These are phyloP conservation scores for Chlorophyllum brunneum DNA, from an alignment of 768 basidiomycete species.

Conservation along the genomic window DNA sequence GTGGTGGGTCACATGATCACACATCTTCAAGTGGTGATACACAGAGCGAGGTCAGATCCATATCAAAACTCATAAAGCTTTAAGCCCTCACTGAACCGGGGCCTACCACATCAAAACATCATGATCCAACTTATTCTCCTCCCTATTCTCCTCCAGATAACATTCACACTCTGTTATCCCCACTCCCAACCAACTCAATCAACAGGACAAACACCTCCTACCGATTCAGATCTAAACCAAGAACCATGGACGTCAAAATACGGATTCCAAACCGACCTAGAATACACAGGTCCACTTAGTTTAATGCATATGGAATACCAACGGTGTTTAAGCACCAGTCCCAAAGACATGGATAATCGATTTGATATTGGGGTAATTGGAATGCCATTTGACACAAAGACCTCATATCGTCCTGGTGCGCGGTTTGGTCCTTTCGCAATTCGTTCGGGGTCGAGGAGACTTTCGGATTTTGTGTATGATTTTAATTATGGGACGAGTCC, in stretches of 20 bases:
- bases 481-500: constrained; percentile 53
- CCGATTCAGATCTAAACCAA: background rate
- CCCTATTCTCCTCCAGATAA: too few species aligned
- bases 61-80: too few species aligned
- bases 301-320: constrained; percentile 66
- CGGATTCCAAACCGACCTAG: constrained; percentile 13
- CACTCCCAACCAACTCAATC: too few species aligned
- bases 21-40: too few species aligned
- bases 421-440: constrained; percentile 68
- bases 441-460: constrained; percentile 53
- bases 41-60: too few species aligned
- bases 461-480: constrained; percentile 44
- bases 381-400: constrained; percentile 58
- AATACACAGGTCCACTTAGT: constrained; percentile 22
- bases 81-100: too few species aligned
- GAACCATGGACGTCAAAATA: constrained; percentile 17
- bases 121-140: too few species aligned
- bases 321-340: constrained; percentile 36
- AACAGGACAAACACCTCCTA: too few species aligned
- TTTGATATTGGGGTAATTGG: constrained; percentile 66
- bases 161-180: background rate
- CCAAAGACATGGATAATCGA: constrained; percentile 32
- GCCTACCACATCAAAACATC: too few species aligned
- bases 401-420: constrained; percentile 45
- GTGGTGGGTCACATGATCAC: too few species aligned